Base-by-base conservation (phyloP, 2,329 filamentous ascomycete species). In the Plenodomus lindquistii region DNA sequence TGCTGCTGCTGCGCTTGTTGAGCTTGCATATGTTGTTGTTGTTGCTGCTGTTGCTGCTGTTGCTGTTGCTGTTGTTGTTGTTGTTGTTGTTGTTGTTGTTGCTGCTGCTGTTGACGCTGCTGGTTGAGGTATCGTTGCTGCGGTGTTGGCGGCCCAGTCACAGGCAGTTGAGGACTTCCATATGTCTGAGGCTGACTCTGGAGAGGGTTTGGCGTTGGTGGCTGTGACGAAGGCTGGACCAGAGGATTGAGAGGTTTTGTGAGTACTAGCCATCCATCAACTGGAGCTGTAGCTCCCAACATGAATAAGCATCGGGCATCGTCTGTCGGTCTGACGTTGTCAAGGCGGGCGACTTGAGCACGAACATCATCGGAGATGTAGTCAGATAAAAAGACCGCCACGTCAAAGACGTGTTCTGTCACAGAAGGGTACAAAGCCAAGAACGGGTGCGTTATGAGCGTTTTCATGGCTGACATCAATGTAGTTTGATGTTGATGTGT, bases 241-340 rank as follows among this genome's bases (percentile, higher is more conserved):
- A 44, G 29, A 17, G 58, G 41, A 42, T 46, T 40, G 22, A 49
- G 54, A 11, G 67, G 63, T 22, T 67, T 73, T 4, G 69, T 69
- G 29, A 77, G 59, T 6, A 69, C 70, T 13, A 78, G 69, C 75
- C 76, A 78, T 4, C 69, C 67, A 39, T 78, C 74, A 6, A 65
- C 57, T 11, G 63, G 56, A 16, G 60, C 46, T 37, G 59, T 48
- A 5, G 54, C 55, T 41, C 75, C 75, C 15, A 78, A 67, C 18
- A 79, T 66, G 44, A 73, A 77, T 8, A 65, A 55, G 13, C 74
- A 66, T 37, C 72, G 72, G 24, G 67, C 48, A 51, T 75, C 72
- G 42, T 65, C 52, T 27, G 46, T 22, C 7, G 46, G 47, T 41
- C 59, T 65, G 19, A 45, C 50, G 21, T 52, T 54, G 24, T 72